Base-by-base conservation (phyloP, 2,329 filamentous ascomycete species). In the Aspergillus brunneoviolaceus region DNA sequence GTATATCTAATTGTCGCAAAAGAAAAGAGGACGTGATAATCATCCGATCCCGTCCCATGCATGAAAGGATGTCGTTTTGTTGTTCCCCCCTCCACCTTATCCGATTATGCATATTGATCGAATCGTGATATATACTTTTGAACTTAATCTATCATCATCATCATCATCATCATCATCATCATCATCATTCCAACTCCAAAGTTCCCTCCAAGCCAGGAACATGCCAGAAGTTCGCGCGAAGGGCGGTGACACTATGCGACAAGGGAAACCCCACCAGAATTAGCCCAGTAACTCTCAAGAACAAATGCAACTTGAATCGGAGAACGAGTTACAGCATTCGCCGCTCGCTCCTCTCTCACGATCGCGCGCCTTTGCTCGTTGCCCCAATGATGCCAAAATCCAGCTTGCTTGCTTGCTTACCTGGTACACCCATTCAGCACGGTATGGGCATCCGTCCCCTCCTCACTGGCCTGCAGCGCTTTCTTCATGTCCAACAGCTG, bases 221-320 rank as follows among this genome's bases (percentile, higher is more conserved):
- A 74, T 94, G 90, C 84, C 89, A 91, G 76, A 96, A 96, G 74
- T 96, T 96, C 50, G 93, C 92, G 73, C 90, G 89, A 68, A 97
- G 77, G 12, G 93, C 90, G 14, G 93, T 96, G 59, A 97, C 86
- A 76, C 91, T 96, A 70, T 64, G 55, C 16, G 68, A 25, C 31
- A 9, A 23, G 29, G 10, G 29, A 33, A 25, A 27, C 23, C 10
- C 7, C 9, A 35, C 11, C 3, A 2, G 11, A 35, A 10, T 16
- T 35, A 35, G 33, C 33, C 33, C 27, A 29, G 27, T 23, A 23
- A 23, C 23, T 23, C 23, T 23, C 23, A 23, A 4, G 23, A 23
- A 23, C 4, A 23, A 23, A 23, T 23, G 23, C 23, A 4, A 23
- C 4, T 5, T 23, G 23, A 5, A 23, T 4, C 23, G 4, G 23